These are phyloP conservation scores for Suillus hirtellus DNA, from an alignment of 768 basidiomycete species.

Conservation along the genomic window DNA sequence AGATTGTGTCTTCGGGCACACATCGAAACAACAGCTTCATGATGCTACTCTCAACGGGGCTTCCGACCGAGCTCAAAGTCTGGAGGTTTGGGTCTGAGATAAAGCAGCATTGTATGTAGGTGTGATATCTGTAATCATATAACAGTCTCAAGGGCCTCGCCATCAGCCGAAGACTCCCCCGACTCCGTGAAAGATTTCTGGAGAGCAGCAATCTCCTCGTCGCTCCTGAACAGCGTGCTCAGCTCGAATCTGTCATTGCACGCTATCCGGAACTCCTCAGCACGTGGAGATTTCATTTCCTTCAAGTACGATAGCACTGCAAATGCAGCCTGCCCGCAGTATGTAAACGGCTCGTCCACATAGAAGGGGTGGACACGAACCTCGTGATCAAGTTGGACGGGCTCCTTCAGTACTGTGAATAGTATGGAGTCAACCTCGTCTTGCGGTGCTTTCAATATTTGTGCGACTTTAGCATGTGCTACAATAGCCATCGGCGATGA, in stretches of 20 bases:
- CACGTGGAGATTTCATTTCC: conserved; percentile 49
- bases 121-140: background rate
- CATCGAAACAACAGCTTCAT: background rate
- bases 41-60: background rate
- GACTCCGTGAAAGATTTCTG: conserved; percentile 25
- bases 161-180: conserved; percentile 14
- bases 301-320: conserved; percentile 49
- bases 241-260: conserved; percentile 56
- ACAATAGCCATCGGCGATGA: conserved; percentile 54
- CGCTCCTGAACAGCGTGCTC: conserved; percentile 67
- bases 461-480: conserved; percentile 60
- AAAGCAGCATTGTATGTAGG: background rate
- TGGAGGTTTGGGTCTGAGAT: background rate
- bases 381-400: conserved; percentile 45
- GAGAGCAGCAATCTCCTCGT: conserved; percentile 49
- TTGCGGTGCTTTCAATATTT: conserved; percentile 44
- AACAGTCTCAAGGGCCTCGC: conserved; percentile 4
- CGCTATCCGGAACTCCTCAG: conserved; percentile 59
- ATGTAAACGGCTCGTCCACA: conserved; percentile 1
- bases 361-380: conserved; percentile 34
- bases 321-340: conserved; percentile 47
- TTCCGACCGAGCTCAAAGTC: background rate
- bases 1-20: background rate
- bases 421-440: conserved; percentile 63
- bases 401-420: conserved; percentile 48